phyloP scores from a whole-genome alignment of 441 rosid species.

The Erodium texanum region DNA sequence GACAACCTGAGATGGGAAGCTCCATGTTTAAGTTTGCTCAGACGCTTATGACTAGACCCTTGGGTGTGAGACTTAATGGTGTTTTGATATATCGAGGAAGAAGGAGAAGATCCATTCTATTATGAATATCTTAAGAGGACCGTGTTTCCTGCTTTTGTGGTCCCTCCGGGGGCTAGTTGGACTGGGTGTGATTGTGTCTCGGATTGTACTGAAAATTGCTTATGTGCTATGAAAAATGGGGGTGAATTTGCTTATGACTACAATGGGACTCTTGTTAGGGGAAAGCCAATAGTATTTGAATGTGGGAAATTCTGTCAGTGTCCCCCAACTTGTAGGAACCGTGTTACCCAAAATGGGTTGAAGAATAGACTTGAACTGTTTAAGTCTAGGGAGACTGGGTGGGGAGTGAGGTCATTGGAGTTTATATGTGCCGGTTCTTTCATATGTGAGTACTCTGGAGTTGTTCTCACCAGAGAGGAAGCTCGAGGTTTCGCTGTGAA shows the following conservation, averaged over 20 bases:
- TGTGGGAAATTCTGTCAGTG: constrained; percentile 73
- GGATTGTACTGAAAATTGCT: constrained; percentile 60
- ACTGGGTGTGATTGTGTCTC: constrained; percentile 65
- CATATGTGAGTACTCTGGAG: constrained; percentile 84
- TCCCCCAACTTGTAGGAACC: constrained; percentile 69
- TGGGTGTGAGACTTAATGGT: constrained; percentile 59
- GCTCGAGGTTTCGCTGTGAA: constrained; percentile 68
- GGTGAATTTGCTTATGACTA: constrained; percentile 73
- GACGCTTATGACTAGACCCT: constrained; percentile 44
- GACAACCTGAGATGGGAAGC: constrained; percentile 84
- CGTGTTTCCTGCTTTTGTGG: constrained; percentile 48
- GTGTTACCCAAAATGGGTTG: constrained; percentile 69
- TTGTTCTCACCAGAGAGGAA: constrained; percentile 79
- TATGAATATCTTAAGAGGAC: constrained; percentile 61
- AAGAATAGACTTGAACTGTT: constrained; percentile 67
- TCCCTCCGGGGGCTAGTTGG: constrained; percentile 23
- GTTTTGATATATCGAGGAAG: constrained; percentile 58
- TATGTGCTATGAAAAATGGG: constrained; percentile 63
- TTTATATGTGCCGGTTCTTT: constrained; percentile 80
- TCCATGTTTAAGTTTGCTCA: constrained; percentile 50
- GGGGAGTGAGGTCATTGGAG: constrained; percentile 86
- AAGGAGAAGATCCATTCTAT: constrained; percentile 65
- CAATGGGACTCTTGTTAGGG: constrained; percentile 57
- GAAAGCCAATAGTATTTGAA: constrained; percentile 67
- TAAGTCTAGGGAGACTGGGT: constrained; percentile 78